Conservation (phyloP, 2,329 filamentous ascomycete genomes). For the Penicillium sp. region DNA sequence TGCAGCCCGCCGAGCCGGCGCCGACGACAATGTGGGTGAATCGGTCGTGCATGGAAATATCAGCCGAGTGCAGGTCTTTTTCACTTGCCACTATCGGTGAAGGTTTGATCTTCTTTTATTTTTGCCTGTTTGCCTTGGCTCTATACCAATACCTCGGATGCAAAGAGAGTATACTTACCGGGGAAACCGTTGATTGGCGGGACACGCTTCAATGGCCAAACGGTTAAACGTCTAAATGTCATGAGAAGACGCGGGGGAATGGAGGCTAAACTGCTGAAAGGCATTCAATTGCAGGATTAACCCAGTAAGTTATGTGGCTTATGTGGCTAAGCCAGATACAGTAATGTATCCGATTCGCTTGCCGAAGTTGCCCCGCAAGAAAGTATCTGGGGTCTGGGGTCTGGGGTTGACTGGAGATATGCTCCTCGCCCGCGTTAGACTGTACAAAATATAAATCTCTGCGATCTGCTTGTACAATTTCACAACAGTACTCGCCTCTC, state of each 20-base stretch:
- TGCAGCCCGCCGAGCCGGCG: conserved; percentile 16
- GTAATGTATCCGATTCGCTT: neutral
- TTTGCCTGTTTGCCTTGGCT: neutral
- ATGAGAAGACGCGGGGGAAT: neutral
- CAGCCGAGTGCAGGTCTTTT: too few relatives aligned
- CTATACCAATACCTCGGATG: neutral
- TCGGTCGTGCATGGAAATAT: conserved; percentile 1
- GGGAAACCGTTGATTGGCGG: neutral
- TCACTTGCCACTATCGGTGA: neutral
- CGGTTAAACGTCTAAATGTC: neutral
- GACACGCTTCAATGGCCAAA: neutral
- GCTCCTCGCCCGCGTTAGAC: neutral
- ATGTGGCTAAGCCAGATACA: neutral
- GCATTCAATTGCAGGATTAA: neutral
- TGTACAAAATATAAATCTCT: neutral
- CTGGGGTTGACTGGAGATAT: neutral
- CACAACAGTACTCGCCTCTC: neutral
- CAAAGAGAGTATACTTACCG: neutral
- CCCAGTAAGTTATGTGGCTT: neutral
- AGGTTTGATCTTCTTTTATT: neutral
- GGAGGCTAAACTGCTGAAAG: conserved; percentile 5
- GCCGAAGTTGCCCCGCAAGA: neutral
- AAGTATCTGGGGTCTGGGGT: conserved; percentile 2
- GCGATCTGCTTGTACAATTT: neutral
- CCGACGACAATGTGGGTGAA: conserved; percentile 18